Evolutionary conservation across 345 rosid genomes (phyloP).

Genomic region (Psidium guajava): DNA sequence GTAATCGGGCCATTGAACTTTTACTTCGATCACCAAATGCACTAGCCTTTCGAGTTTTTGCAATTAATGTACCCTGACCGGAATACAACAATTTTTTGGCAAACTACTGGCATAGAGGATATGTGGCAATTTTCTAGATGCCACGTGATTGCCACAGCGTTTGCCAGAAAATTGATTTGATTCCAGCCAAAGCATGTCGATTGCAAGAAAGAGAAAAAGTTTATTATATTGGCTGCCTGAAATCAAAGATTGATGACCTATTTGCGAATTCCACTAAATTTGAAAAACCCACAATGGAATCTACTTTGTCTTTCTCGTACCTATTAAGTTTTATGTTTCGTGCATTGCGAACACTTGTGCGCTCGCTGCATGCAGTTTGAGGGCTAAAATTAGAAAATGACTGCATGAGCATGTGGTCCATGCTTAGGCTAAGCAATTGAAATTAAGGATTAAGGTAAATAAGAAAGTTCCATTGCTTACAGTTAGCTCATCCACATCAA

Average conservation of each 20-base stretch:
- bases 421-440: not conserved
- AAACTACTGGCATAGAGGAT: not conserved
- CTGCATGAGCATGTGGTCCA: not conserved
- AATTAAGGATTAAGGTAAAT: not conserved
- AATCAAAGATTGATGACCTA: not conserved
- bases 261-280: not conserved
- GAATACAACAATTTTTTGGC: not conserved
- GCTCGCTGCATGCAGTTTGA: not conserved
- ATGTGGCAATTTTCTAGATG: not conserved
- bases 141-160: not conserved
- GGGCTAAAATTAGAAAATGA: not conserved
- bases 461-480: slow-evolving; percentile 23
- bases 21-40: not conserved
- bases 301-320: not conserved
- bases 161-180: not conserved
- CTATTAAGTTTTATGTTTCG: not conserved
- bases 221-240: not conserved
- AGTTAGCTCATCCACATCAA: slow-evolving; percentile 69
- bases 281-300: not conserved
- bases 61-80: not conserved
- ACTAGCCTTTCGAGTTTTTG: not conserved
- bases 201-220: not conserved
- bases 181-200: not conserved
- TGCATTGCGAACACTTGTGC: not conserved
- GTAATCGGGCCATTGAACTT: not conserved